A percentile compares a stretch with the other conserved stretches of the same genome.
phyloP scores from a whole-genome alignment of 768 basidiomycete species.

The Lepiota subincarnata region DNA sequence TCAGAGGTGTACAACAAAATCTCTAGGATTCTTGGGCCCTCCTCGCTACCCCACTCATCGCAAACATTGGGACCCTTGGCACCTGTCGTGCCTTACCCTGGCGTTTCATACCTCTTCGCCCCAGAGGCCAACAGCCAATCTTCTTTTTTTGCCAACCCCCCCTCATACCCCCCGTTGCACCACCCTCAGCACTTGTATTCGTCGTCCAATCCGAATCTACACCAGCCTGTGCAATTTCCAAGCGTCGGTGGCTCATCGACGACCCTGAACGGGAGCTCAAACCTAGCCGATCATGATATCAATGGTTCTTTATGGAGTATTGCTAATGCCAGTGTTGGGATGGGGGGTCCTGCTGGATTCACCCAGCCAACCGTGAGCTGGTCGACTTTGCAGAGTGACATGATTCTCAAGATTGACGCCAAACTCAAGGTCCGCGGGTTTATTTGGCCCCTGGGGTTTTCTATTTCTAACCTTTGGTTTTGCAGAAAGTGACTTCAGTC shows the following conservation, averaged over 20 bases:
- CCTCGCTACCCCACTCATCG: constrained; percentile 61
- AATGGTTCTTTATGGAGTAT: constrained; percentile 71
- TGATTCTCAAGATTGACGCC: constrained; percentile 74
- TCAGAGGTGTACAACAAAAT: constrained; percentile 90
- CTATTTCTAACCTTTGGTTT: neutral
- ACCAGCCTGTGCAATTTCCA: constrained; percentile 21
- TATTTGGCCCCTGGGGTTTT: neutral
- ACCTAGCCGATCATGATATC: constrained; percentile 21
- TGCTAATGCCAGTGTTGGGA: constrained; percentile 43
- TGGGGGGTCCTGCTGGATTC: constrained; percentile 16
- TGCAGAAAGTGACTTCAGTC: constrained; percentile 76
- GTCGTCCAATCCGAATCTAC: constrained; percentile 33
- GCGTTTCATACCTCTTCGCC: constrained; percentile 76
- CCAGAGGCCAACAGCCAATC: constrained; percentile 26
- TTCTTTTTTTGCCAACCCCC: constrained; percentile 8
- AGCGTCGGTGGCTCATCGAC: constrained; percentile 4
- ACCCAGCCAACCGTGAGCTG: constrained; percentile 50
- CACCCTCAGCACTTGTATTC: constrained; percentile 27
- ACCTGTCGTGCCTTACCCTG: constrained; percentile 71
- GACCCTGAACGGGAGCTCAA: constrained; percentile 4
- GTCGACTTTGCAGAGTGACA: constrained; percentile 63
- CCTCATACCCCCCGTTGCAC: constrained; percentile 15
- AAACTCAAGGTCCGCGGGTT: constrained; percentile 69
- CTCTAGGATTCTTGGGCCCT: constrained; percentile 76
- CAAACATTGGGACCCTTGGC: constrained; percentile 80